Base-by-base conservation (phyloP, 2,329 filamentous ascomycete species). In the Scedosporium minutisporum region DNA sequence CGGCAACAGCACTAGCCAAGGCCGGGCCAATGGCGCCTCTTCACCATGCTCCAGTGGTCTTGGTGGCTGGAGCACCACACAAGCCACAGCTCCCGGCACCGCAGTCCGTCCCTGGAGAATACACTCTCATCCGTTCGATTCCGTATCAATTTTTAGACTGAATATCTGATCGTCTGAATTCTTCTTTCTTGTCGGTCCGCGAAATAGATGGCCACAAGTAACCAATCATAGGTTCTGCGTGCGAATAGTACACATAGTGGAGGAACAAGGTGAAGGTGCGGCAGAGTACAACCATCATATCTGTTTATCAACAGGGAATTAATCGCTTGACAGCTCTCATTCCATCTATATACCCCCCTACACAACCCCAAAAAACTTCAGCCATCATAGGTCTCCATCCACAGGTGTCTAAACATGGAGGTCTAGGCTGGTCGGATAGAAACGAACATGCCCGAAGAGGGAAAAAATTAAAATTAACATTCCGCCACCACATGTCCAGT, bases 1-100 rank as follows among this genome's bases (percentile, higher is more conserved):
- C 51, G 23, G 44, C 44, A 6, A 6, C 9, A 55, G 21, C 21
- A 27, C 18, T 25, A 23, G 12, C 18, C 51, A 55, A 55, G 51
- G 18, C 51, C 51, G 51, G 23, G 23, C 51, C 23, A 55, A 55
- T 55, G 51, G 51, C 23, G 51, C 51, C 51, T 27, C 51, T 55
- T 23, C 23, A 29, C 51, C 5, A 55, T 23, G 12, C 23, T 55
- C 2, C 12, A 55, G 51, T 25, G 51, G 51, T 55, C 18, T 18
- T 55, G 51, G 51, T 55, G 51, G 51, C 51, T 55, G 51, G 12
- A 55, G 51, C 51, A 38, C 18, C 62, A 62, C 62, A 38, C 23
- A 59, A 38, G 48, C 23, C 61, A 41, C 5, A 27, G 23, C 58
- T 60, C 60, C 57, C 21, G 48, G 55, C 59, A 38, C 33, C 10